Percentiles rank a stretch among this genome's conserved stretches.
These are phyloP conservation scores for Gorgonomyces haynaldii DNA, from an alignment of 192 early-diverging fungal genomes.

Conservation along the genomic window DNA sequence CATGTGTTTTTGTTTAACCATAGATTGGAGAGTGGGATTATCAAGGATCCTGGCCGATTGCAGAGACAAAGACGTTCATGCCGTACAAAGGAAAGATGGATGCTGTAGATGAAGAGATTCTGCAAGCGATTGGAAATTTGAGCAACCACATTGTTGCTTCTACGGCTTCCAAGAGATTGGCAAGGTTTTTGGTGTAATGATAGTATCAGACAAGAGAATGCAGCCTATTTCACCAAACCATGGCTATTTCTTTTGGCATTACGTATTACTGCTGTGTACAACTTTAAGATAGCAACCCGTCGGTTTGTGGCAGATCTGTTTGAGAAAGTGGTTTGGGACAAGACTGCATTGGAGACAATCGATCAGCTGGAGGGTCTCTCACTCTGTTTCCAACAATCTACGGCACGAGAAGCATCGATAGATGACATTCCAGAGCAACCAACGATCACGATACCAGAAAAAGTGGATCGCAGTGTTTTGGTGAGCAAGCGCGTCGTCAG, in stretches of 20 bases:
- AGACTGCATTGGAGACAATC: not conserved
- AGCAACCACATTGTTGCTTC: slow-evolving; percentile 73
- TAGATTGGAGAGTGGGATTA: slow-evolving; percentile 31
- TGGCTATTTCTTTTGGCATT: slow-evolving; percentile 49
- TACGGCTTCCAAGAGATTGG: slow-evolving; percentile 58
- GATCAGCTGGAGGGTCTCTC: not conserved
- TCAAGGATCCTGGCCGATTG: slow-evolving; percentile 23
- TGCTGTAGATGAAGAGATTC: slow-evolving; percentile 49
- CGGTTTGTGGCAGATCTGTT: slow-evolving; percentile 66
- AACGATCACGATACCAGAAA: no score
- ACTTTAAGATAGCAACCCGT: slow-evolving; percentile 59
- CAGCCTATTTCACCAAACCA: slow-evolving; percentile 42
- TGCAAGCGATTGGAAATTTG: slow-evolving; percentile 62
- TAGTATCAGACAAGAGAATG: slow-evolving; percentile 50
- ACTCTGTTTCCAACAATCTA: no score
- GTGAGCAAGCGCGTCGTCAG: no score
- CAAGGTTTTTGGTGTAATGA: slow-evolving; percentile 30
- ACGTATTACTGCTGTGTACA: slow-evolving; percentile 51
- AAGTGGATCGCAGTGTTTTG: no score
- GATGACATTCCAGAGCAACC: no score
- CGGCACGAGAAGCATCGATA: no score
- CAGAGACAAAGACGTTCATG: slow-evolving; percentile 40
- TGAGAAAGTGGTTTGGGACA: slow-evolving; percentile 44
- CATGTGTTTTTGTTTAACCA: slow-evolving; percentile 26
- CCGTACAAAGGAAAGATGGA: slow-evolving; percentile 19